Base-by-base conservation (phyloP, 805 yeast species). In the Blastobotrys attinorum region DNA sequence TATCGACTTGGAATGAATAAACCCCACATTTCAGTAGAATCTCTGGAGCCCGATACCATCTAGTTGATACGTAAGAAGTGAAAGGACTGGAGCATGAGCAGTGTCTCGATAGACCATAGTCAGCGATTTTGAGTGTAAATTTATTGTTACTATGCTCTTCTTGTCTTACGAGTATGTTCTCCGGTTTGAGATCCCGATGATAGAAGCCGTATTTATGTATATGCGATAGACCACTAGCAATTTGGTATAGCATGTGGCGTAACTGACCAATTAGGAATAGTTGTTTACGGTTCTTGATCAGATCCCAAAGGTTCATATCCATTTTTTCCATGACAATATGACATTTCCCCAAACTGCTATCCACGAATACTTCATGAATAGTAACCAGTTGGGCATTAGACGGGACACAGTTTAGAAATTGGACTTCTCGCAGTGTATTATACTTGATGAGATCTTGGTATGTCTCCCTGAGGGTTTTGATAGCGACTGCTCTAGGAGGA, bases 1-100 rank as follows among this genome's bases (percentile, higher is more conserved):
- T 68, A 63, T 90, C 97, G 6, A 90, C 76, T 0, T 88, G 86
- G 2, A 77, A 79, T 0, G 92, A 78, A 58, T 90, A 90, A 57
- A 77, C 82, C 39, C 75, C 72, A 0, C 89, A 77, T 0, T 89
- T 89, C 48, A 85, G 75, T 15, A 90, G 65, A 43, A 90, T 67
- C 58, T 90, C 98, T 0, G 98, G 98, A 0, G 97, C 89, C 44
- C 97, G 70, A 62, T 90, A 90, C 98, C 98, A 90, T 49, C 97
- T 69, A 1, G 97, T 90, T 1, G 94, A 96, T 16, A 90, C 97
- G 58, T 89, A 90, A 1, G 87, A 76, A 0, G 97, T 84, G 59
- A 86, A 70, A 43, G 77, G 78, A 5, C 40, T 49, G 0, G 76
- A 74, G 31, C 77, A 69, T 0, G 83, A 84, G 29, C 82, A 62